A percentile compares a stretch with the other conserved stretches of the same genome.
phyloP scores from a whole-genome alignment of 2,329 filamentous ascomycete species.

The Alternaria viburni region DNA sequence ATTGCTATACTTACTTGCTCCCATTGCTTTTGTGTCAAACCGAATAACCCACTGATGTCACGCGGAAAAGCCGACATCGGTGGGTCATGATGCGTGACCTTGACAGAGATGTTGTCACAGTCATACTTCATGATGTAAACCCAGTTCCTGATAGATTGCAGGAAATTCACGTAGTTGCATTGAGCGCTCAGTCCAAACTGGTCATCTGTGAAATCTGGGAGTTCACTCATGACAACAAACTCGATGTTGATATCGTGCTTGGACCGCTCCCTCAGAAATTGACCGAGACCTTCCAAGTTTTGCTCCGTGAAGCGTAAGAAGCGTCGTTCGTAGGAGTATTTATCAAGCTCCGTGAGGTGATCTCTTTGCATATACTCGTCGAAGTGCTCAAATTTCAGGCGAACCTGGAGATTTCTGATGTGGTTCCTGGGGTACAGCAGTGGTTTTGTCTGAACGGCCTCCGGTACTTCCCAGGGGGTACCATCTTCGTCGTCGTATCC shows the following conservation, averaged over 20 bases:
- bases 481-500: neutral
- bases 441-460: neutral
- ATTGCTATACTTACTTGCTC: conserved; percentile 15
- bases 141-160: conserved; percentile 22
- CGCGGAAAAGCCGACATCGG: conserved; percentile 20
- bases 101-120: conserved; percentile 13
- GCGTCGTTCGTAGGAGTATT: conserved; percentile 11
- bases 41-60: conserved; percentile 19
- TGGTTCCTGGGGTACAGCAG: conserved; percentile 13
- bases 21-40: conserved; percentile 27
- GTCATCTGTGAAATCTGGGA: neutral
- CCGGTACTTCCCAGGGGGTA: neutral
- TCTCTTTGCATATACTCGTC: neutral
- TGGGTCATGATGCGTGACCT: conserved; percentile 27
- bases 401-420: conserved; percentile 28
- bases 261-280: neutral
- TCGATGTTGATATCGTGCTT: conserved; percentile 19
- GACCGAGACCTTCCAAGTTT: neutral
- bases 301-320: conserved; percentile 5
- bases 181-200: neutral
- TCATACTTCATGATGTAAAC: conserved; percentile 29
- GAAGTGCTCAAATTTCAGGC: conserved; percentile 33
- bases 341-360: neutral
- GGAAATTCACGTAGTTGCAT: conserved; percentile 17
- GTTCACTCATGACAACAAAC: conserved; percentile 27